phyloP scores from a whole-genome alignment of 2,329 filamentous ascomycete genomes.

The Chaetomiaceae sp. region DNA sequence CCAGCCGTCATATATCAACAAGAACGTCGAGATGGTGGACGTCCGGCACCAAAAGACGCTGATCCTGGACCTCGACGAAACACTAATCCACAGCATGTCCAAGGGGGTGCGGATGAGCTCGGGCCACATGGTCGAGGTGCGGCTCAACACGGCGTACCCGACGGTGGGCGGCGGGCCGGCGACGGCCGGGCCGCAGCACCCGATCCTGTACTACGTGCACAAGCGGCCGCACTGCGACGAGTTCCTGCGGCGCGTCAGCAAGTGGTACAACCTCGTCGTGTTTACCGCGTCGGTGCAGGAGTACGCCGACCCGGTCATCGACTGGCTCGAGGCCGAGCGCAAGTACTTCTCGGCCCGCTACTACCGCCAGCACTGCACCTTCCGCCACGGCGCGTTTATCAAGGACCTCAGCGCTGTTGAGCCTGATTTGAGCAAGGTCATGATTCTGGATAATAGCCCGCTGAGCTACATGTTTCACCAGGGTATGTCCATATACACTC shows the following conservation, averaged over 20 bases:
- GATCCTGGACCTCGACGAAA: conserved; percentile 94
- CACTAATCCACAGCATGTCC: conserved; percentile 94
- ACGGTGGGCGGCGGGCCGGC: conserved; percentile 63
- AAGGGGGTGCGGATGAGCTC: conserved; percentile 94
- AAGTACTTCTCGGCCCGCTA: conserved; percentile 94
- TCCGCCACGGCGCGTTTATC: conserved; percentile 92
- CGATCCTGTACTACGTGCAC: conserved; percentile 97
- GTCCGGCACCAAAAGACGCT: conserved; percentile 78
- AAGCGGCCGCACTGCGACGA: conserved; percentile 97
- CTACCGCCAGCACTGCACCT: conserved; percentile 96
- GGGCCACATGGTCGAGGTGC: conserved; percentile 98
- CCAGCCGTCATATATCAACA: conserved; percentile 78
- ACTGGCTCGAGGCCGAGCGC: conserved; percentile 94
- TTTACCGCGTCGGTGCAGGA: conserved; percentile 98
- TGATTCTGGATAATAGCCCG: conserved; percentile 98
- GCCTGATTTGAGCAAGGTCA: conserved; percentile 93
- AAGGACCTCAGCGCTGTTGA: conserved; percentile 96
- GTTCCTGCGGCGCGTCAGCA: conserved; percentile 79
- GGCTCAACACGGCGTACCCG: conserved; percentile 68
- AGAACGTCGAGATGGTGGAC: conserved; percentile 43
- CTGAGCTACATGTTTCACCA: conserved; percentile 98
- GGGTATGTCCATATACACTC: too few relatives aligned
- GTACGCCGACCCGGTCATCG: conserved; percentile 97
- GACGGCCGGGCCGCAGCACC: conserved; percentile 77
- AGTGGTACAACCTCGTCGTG: conserved; percentile 96